Base-by-base conservation (phyloP, 1,284 basidiomycete genomes). In the Ustilago bromivora region DNA sequence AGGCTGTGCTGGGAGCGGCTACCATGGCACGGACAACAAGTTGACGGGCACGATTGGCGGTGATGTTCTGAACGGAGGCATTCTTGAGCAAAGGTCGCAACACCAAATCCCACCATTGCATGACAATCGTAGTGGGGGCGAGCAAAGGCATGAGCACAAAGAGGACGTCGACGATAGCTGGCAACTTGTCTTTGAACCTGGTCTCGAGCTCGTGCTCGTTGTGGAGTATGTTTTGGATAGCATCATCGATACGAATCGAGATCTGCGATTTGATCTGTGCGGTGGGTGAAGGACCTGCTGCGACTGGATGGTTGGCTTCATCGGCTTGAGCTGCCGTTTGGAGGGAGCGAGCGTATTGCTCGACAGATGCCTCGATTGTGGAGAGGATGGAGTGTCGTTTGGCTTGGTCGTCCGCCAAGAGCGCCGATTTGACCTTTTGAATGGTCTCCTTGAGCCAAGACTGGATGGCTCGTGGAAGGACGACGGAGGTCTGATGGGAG, bases 51-150 rank as follows among this genome's bases (percentile, higher is more conserved):
- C 78, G 71, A 19, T 69, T 71, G 32, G 72, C 76, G 11, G 78
- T 71, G 31, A 64, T 70, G 55, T 68, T 69, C 35, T 72, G 57
- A 6, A 79, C 64, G n/a, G 66, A 58, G 0, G 71, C 59, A 32
- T 73, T 73, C 53, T 82, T 76, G 49, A 86, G 75, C 12, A 83
- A 55, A 31, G 84, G 84, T 11, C 77, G 69, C 11, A 86, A 61
- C 11, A 84, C 63, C 34, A 78, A 71, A 38, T 83, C 82, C 79
- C 81, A 84, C 84, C 84, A 86, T 52, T 81, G 71, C 61, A 76
- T 63, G 2, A 82, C 72, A 35, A 85, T 76, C 36, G 49, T 54
- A 5, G 46, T 46, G 15, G 80, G 58, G 13, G 72, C 76, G 13
- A 85, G 57, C 15, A 85, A 51, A 10, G 76, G 65, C 31, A 66